Conservation (phyloP, 164 flowering plant species). For the Stephania cephalantha region DNA sequence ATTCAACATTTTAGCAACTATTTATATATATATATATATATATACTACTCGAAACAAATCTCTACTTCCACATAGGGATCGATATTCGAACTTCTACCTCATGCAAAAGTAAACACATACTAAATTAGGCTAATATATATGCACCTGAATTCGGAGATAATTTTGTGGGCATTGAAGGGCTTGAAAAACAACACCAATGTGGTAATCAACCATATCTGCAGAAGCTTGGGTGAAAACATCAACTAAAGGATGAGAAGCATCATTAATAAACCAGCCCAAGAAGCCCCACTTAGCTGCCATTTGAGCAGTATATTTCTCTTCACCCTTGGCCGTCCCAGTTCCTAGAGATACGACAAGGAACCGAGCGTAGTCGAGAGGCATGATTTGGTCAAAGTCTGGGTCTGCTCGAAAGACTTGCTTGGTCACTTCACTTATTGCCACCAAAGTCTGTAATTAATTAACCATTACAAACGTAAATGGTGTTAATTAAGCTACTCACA, state of each 20-base stretch:
- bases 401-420: conserved; percentile 26
- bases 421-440: conserved; percentile 46
- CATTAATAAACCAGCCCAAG: conserved; percentile 32
- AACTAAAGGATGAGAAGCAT: conserved; percentile 27
- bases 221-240: conserved; percentile 33
- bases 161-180: conserved; percentile 25
- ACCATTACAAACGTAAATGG: too few species aligned
- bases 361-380: conserved; percentile 35
- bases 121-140: neutral
- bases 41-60: too few species aligned
- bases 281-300: conserved; percentile 48
- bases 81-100: too few species aligned
- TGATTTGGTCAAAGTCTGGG: conserved; percentile 32
- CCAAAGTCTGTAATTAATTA: conserved; percentile 32
- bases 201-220: conserved; percentile 36
- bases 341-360: conserved; percentile 55
- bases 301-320: conserved; percentile 34
- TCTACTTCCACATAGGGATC: too few species aligned
- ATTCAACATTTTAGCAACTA: neutral
- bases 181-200: conserved; percentile 24
- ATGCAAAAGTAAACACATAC: too few species aligned
- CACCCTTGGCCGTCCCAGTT: conserved; percentile 37
- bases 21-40: too few species aligned
- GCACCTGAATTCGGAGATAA: conserved; percentile 43
- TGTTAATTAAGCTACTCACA: too few species aligned